Evolutionary conservation across 768 basidiomycete species (phyloP).

Genomic region (Suillus decipiens): DNA sequence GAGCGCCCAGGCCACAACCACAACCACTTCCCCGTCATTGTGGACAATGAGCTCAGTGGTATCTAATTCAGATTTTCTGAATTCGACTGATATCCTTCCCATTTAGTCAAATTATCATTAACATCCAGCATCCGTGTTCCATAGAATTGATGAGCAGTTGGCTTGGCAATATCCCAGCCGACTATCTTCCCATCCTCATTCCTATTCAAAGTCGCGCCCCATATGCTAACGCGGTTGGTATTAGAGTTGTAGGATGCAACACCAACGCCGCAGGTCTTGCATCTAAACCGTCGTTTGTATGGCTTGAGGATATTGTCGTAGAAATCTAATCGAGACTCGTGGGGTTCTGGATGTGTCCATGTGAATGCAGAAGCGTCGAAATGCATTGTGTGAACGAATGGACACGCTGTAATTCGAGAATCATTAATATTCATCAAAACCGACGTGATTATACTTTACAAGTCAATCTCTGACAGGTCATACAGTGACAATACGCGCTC

Average conservation of each 20-base stretch:
- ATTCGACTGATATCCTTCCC: constrained; percentile 60
- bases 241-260: constrained; percentile 56
- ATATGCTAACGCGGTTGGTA: constrained; percentile 53
- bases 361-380: constrained; percentile 49
- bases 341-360: constrained; percentile 51
- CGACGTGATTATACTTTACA: constrained; percentile 35
- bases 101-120: constrained; percentile 58
- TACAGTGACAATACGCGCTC: constrained; percentile 72
- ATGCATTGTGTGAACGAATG: constrained; percentile 65
- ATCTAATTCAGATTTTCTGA: constrained; percentile 38
- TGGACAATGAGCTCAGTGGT: not conserved
- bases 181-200: constrained; percentile 51
- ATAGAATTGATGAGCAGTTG: constrained; percentile 66
- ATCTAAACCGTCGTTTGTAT: constrained; percentile 63
- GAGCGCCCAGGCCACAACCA: not conserved
- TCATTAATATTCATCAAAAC: constrained; percentile 10
- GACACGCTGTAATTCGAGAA: constrained; percentile 44
- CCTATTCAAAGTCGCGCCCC: constrained; percentile 58
- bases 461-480: constrained; percentile 62
- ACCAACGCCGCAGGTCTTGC: constrained; percentile 58
- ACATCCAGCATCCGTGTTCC: constrained; percentile 60
- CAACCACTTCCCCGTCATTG: not conserved
- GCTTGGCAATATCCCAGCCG: constrained; percentile 56
- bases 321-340: constrained; percentile 40
- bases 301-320: constrained; percentile 52